Base-by-base conservation (phyloP, 441 rosid genomes). In the Isatis lusitanica region DNA sequence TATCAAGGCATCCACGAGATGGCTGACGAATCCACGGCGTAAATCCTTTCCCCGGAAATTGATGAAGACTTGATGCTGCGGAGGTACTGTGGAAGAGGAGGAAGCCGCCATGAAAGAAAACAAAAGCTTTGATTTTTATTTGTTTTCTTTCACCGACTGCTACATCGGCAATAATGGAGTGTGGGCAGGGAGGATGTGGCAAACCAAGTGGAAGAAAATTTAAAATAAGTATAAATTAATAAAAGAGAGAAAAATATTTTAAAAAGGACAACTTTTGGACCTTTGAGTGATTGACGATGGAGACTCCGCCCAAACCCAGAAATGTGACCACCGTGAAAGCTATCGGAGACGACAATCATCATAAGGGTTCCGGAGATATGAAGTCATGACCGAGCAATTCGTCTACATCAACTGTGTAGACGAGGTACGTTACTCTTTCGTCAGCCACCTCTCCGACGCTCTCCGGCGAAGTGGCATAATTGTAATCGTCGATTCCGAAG, bases 381-480 rank as follows among this genome's bases (percentile, higher is more conserved):
- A 40, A 31, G 36, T 11, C 59, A 70, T 70, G 67, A 47, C 40
- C 9, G n/a, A 18, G 67, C 30, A 26, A 36, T 1, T 38, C 10
- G 67, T 70, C 30, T 70, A n/a, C 59, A 60, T 70, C 51, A 60
- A 60, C 67, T 59, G 74, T 26, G 5, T 47, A 36, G 40, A 48
- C 0, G 67, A 59, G 50, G 39, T 60, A 15, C 50, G 59, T 9
- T 70, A 24, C 58, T 70, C 67, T 11, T 70, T 70, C 12, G 66
- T 59, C 8, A 48, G 74, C 50, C 74, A 70, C 60, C 74, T 70
- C 66, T 70, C 67, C 3, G 31, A 11, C 13, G 74, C 74, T 60
- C 67, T 60, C 31, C 42, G 50, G 2, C 51, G 67, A 1, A 38
- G 36, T 10, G 67, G 67, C 51, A 59, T 60, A 36, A 3, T 8